phyloP scores from a whole-genome alignment of 192 early-diverging fungal genomes.

The Coemansia sp. region DNA sequence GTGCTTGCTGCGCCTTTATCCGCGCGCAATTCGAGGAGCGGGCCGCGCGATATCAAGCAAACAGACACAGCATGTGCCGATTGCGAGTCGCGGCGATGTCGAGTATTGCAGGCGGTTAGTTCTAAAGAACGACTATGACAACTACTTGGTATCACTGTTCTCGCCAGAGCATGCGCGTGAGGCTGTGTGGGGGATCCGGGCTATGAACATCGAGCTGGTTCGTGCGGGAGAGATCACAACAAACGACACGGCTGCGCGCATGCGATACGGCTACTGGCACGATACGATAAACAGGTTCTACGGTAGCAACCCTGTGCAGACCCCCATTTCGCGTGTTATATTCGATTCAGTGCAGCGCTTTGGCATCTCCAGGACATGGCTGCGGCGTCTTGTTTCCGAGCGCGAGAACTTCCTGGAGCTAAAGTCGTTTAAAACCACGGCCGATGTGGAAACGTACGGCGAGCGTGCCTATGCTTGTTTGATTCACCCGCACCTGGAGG shows the following conservation, averaged over 20 bases:
- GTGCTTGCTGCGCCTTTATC: not conserved
- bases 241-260: constrained; percentile 68
- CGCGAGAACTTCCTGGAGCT: constrained; percentile 64
- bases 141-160: constrained; percentile 78
- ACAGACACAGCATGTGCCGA: constrained; percentile 1
- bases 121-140: constrained; percentile 73
- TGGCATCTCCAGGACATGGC: constrained; percentile 73
- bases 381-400: constrained; percentile 73
- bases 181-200: constrained; percentile 76
- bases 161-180: constrained; percentile 67
- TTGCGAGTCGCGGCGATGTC: constrained; percentile 27
- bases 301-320: constrained; percentile 68
- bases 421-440: constrained; percentile 68
- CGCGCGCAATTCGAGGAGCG: not conserved
- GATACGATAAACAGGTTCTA: constrained; percentile 72
- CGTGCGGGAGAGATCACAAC: constrained; percentile 73
- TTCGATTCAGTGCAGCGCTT: constrained; percentile 61
- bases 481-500: constrained; percentile 88
- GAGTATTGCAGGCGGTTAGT: constrained; percentile 51
- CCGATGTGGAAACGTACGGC: constrained; percentile 83
- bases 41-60: not conserved
- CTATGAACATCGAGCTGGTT: constrained; percentile 90
- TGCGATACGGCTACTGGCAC: constrained; percentile 90
- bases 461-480: constrained; percentile 88
- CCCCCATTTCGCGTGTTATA: constrained; percentile 76